Base-by-base conservation (phyloP, 2,329 filamentous ascomycete genomes). In the Talaromyces sp. region DNA sequence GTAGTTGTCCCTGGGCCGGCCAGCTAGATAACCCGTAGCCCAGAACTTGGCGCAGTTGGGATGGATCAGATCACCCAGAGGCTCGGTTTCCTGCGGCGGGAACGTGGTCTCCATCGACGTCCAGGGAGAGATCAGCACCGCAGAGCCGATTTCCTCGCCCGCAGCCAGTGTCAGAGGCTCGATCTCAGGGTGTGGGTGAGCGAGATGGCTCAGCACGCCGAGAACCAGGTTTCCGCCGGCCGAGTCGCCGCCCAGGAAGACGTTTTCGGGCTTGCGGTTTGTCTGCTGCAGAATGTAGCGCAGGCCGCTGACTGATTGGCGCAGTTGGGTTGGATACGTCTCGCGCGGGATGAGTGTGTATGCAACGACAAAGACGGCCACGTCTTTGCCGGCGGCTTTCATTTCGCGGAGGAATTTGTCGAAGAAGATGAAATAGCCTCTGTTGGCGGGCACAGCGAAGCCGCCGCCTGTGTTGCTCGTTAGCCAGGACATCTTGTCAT, bases 101-200 rank as follows among this genome's bases (percentile, higher is more conserved):
- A 78, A 78, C 19, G 78, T 71, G 0, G 74, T 75, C n/a, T 77
- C 73, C 63, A 88, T 81, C 1, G 78, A 78, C 1, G 79, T 75
- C 85, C 86, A 88, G 0, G 86, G 85, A 0, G 80, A 82, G 60
- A 88, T 80, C 7, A 87, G 74, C 8, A 86, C 67, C 0, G 80
- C 77, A 3, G 78, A 84, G 2, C 78, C 78, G 88, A 72, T 9
- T 77, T 78, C 3, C 69, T 69, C 57, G 1, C 57, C 0, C 71
- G 67, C 7, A 84, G 69, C 0, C 69, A 59, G 22, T 15, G 25
- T 44, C 15, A 86, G 61, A 0, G 73, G 70, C 0, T 77, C 70
- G 49, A 85, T 77, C 1, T 81, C 75, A 0, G 82, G 78, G 63
- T 87, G 85, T 0, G 85, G 84, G 67, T 88, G 85, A 0, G 75